phyloP scores from a whole-genome alignment of 805 yeast species.

The Candida quercuum region DNA sequence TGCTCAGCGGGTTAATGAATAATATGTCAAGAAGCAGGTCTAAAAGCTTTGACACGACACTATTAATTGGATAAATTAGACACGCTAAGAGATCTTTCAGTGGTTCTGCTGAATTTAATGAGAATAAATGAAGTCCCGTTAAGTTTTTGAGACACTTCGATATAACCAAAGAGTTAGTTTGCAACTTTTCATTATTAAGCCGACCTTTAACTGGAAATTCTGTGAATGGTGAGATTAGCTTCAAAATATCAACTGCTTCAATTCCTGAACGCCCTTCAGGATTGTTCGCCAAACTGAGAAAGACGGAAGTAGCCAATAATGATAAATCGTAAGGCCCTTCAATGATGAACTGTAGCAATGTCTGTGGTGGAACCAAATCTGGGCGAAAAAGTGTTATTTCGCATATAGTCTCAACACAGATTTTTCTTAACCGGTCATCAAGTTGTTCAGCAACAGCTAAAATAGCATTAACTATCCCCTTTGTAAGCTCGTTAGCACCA shows the following conservation, averaged over 20 bases:
- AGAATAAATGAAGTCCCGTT: slow-evolving; percentile 68
- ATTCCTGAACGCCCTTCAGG: slow-evolving; percentile 50
- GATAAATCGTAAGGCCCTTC: slow-evolving; percentile 50
- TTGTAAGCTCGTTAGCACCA: slow-evolving; percentile 49
- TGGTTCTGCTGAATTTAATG: slow-evolving; percentile 49
- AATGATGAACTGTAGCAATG: slow-evolving; percentile 39
- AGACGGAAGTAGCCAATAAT: slow-evolving; percentile 37
- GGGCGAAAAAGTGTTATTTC: slow-evolving; percentile 45
- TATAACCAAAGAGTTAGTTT: slow-evolving; percentile 54
- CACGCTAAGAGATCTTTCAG: slow-evolving; percentile 56
- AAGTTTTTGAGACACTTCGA: slow-evolving; percentile 61
- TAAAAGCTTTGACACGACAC: slow-evolving; percentile 55
- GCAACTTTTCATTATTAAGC: slow-evolving; percentile 48
- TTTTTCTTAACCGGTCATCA: slow-evolving; percentile 43
- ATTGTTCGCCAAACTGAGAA: slow-evolving; percentile 51
- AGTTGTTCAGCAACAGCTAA: slow-evolving; percentile 54
- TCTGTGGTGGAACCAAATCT: slow-evolving; percentile 32
- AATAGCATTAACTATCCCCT: slow-evolving; percentile 63
- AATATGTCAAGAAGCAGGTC: slow-evolving; percentile 70
- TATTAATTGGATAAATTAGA: slow-evolving; percentile 50
- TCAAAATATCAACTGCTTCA: slow-evolving; percentile 55
- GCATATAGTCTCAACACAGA: slow-evolving; percentile 48
- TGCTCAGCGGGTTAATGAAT: slow-evolving; percentile 46
- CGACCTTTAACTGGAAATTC: slow-evolving; percentile 48
- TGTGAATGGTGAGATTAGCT: slow-evolving; percentile 65